phyloP scores from a whole-genome alignment of 2,329 filamentous ascomycete species.

The Stenocarpella maydis region DNA sequence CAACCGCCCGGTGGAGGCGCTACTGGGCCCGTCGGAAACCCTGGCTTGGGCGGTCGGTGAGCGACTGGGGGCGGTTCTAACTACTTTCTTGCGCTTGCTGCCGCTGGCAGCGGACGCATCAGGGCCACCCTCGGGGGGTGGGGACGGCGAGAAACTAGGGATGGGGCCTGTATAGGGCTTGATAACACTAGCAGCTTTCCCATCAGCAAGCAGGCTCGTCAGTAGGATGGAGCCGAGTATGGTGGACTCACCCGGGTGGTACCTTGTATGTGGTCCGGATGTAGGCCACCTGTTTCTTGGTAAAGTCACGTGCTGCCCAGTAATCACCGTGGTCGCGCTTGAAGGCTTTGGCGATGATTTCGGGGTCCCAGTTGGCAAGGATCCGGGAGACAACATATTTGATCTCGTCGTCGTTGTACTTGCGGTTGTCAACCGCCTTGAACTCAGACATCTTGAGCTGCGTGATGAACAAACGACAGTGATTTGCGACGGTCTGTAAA shows the following conservation, averaged over 20 bases:
- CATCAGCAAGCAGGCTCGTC: neutral
- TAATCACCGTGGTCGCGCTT: conserved; percentile 25
- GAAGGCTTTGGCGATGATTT: conserved; percentile 30
- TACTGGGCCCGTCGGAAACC: neutral
- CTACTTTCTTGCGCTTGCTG: neutral
- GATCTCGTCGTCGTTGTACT: conserved; percentile 32
- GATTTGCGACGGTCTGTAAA: neutral
- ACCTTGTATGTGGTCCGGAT: conserved; percentile 26
- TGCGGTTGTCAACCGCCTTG: conserved; percentile 31
- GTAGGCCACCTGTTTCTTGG: conserved; percentile 32
- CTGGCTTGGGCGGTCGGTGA: neutral
- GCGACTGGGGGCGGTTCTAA: no score
- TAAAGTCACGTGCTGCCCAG: conserved; percentile 24
- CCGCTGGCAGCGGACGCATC: neutral
- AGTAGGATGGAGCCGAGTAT: no score
- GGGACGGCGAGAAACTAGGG: conserved; percentile 17
- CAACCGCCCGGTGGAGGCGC: neutral
- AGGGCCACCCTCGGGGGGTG: neutral
- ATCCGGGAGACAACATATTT: conserved; percentile 28
- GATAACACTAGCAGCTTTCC: neutral
- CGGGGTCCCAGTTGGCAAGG: conserved; percentile 13
- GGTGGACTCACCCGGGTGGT: conserved; percentile 20
- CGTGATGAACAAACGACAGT: neutral
- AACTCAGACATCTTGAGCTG: conserved; percentile 2
- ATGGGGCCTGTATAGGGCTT: conserved; percentile 25